Evolutionary conservation across 2,329 filamentous ascomycete genomes (phyloP).

Genomic region (Fusarium marasasianum): DNA sequence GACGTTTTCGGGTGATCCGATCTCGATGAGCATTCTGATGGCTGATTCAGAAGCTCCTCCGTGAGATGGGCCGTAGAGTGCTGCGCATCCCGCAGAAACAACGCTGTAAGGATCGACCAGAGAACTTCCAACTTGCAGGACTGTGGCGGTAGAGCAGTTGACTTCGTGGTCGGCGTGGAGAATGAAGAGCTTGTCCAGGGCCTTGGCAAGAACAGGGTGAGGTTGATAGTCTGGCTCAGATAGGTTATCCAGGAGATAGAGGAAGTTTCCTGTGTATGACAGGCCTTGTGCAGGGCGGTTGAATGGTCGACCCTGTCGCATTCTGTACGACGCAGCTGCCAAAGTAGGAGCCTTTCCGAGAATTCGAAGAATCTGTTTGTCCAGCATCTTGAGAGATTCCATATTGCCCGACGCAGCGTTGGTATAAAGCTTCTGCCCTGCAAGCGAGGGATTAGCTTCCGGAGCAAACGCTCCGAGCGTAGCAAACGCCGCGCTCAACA

Average conservation of each 20-base stretch:
- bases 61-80: slow-evolving; percentile 65
- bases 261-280: slow-evolving; percentile 64
- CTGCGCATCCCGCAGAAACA: slow-evolving; percentile 62
- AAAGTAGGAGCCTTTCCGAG: slow-evolving; percentile 62
- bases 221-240: slow-evolving; percentile 58
- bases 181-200: slow-evolving; percentile 64
- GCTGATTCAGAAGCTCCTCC: slow-evolving; percentile 68
- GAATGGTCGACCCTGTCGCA: slow-evolving; percentile 61
- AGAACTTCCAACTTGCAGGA: slow-evolving; percentile 65
- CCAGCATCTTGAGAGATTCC: slow-evolving; percentile 54
- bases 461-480: slow-evolving; percentile 60
- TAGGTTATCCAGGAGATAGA: slow-evolving; percentile 63
- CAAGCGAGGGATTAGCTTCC: slow-evolving; percentile 60
- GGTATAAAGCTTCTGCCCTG: slow-evolving; percentile 61
- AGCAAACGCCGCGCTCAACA: slow-evolving; percentile 60
- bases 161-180: slow-evolving; percentile 69
- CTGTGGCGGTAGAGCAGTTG: slow-evolving; percentile 65
- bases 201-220: slow-evolving; percentile 59
- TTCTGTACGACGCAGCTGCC: slow-evolving; percentile 61
- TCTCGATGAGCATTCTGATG: slow-evolving; percentile 62
- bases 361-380: slow-evolving; percentile 63
- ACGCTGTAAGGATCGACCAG: slow-evolving; percentile 65
- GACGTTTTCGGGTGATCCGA: slow-evolving; percentile 61
- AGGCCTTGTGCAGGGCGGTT: slow-evolving; percentile 58
- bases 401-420: slow-evolving; percentile 54